Evolutionary conservation across 495 filamentous ascomycete species (phyloP).

Genomic region (Penicillium parvum): DNA sequence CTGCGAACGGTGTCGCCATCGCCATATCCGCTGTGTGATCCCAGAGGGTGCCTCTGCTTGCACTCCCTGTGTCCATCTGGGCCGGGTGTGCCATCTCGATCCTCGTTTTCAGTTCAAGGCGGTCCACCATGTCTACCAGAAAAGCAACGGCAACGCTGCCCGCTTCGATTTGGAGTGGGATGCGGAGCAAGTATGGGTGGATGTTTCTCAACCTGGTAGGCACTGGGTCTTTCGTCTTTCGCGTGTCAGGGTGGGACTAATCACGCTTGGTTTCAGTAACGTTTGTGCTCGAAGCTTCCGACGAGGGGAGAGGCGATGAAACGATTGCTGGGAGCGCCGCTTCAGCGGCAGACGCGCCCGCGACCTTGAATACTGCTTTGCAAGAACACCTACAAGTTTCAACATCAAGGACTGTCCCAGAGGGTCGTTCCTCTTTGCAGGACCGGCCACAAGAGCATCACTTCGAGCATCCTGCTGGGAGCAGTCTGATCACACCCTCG

Average conservation of each 20-base stretch:
- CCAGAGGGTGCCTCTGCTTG: conserved; percentile 27
- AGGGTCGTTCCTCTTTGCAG: neutral
- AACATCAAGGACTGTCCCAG: neutral
- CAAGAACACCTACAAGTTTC: neutral
- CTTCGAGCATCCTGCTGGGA: neutral
- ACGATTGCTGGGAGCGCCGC: neutral
- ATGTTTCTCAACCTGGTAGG: conserved; percentile 29
- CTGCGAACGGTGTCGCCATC: conserved; percentile 39
- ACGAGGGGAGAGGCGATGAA: conserved; percentile 11
- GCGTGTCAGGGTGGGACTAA: neutral
- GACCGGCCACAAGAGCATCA: neutral
- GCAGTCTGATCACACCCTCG: neutral
- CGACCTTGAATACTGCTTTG: neutral
- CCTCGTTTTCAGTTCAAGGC: conserved; percentile 37
- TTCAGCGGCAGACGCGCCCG: neutral
- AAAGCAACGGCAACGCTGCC: conserved; percentile 22
- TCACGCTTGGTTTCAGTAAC: conserved; percentile 21
- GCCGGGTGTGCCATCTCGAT: conserved; percentile 31
- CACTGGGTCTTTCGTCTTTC: neutral
- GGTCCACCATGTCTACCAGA: conserved; percentile 37
- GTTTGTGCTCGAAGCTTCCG: conserved; percentile 28
- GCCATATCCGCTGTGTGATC: conserved; percentile 37
- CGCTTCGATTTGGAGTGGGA: conserved; percentile 37
- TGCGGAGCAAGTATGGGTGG: conserved; percentile 32
- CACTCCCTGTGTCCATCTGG: conserved; percentile 30